Evolutionary conservation across 2,329 filamentous ascomycete genomes (phyloP), one percentile per base, ranked within the genome.

Genomic region (Scedosporium minutisporum): DNA sequence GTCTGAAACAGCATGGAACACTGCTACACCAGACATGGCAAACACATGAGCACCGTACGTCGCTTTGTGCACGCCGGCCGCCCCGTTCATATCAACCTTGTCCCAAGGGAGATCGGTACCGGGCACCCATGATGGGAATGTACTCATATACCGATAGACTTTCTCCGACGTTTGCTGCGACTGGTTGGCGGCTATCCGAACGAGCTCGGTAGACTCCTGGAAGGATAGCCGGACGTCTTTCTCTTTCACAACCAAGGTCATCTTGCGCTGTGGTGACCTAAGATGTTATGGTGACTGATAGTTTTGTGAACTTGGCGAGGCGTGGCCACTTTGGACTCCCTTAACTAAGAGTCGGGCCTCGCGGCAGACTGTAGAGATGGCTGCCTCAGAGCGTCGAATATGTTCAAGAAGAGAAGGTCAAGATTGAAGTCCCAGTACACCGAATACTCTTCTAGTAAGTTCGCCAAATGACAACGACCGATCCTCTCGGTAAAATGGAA

Each of bases 181-280:
- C 16, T 10, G 18, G 16, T 27, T 12, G 21, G 6, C n/a, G 21
- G 57, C 48, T 14, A 65, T 10, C 29, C 27, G 57, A 21, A 57
- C 55, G 38, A 65, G 58, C 23, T 63, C 60, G 51, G 60, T 62
- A 16, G 48, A 62, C 29, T 65, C 62, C 27, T 65, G 62, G 63
- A 63, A 60, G 48, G 64, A 63, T 25, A 62, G 27, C 23, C 51
- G 51, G 12, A 12, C 6, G 21, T 55, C 51, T 55, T 55, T 55
- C 18, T 55, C 51, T 55, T 23, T 25, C n/a, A 55, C 51, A 6
- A 23, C 51, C 5, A 55, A 25, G 23, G 51, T 12, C 51, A 55
- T 55, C 18, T 23, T 55, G 12, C 23, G 7, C 51, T 29, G 12
- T 12, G 2, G 10, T 38, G 33, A 38, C 33, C 33, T 12, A 10